Base-by-base conservation (phyloP, 345 rosid species). In the Geranium brycei region DNA sequence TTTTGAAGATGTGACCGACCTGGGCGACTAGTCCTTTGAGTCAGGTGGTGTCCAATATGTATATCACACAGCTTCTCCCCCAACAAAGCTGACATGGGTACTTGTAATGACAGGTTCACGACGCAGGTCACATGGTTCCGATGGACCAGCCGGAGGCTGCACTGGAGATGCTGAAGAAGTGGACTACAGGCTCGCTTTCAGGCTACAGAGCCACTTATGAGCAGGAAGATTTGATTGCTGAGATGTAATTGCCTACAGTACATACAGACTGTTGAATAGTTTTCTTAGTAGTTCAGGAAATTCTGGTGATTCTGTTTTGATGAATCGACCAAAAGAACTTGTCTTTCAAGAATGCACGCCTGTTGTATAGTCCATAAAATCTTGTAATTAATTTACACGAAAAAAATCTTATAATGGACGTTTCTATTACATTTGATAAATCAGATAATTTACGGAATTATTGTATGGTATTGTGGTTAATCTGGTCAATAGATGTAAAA, bases 71-170 rank as follows among this genome's bases (percentile, higher is more conserved):
- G 28, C 23, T 8, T 15, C 7, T 32, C 31, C 12, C 5, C 10
- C 16, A 12, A 16, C 51, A 8, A 51, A 60, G 32, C 70, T 77
- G 31, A 79, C 17, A 13, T 31, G 5, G 19, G 62, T 61, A 69
- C 60, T 8, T 56, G 62, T 57, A 67, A 31, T 32, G 66, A 35
- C 81, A 93, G 96, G 96, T 90, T 58, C 90, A 75, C 2, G 82
- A 93, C 68, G 96, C 99, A 1, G 96, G 99, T 73, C 99, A 93
- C 77, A 90, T 93, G 99, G 96, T 90, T 71, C 99, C 99, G 0
- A 93, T 90, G 99, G 97, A 93, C 76, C 96, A 93, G 73, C 97
- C 97, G 0, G 81, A 85, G 81, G 97, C 85, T 71, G 69, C 99
- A 19, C 66, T 93, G 56, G 83, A 79, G 82, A 93, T 93, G 99